A percentile compares a stretch with the other conserved stretches of the same genome.
Evolutionary conservation across 1,284 basidiomycete genomes (phyloP).

Genomic region (Caloboletus firmus): DNA sequence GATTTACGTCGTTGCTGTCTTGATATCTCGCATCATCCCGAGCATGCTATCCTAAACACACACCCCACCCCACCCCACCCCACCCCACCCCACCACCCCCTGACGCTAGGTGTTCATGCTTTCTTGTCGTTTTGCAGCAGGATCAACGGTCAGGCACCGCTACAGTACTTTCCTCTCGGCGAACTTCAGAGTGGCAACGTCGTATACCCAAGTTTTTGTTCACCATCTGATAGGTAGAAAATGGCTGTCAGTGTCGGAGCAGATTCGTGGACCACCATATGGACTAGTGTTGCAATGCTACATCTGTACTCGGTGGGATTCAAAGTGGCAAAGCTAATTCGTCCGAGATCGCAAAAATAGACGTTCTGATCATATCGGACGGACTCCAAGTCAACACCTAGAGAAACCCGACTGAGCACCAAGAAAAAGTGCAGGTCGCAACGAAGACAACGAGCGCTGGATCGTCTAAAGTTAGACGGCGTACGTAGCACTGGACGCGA

Average conservation of each 20-base stretch:
- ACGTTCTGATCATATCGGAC: no score
- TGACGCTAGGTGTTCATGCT: constrained; percentile 1
- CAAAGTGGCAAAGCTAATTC: neutral
- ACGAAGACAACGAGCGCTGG: neutral
- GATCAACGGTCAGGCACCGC: constrained; percentile 7
- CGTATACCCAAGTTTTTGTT: constrained; percentile 21
- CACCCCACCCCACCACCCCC: neutral
- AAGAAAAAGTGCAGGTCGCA: neutral
- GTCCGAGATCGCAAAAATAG: neutral
- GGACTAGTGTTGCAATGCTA: neutral
- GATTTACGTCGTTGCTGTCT: constrained; percentile 31
- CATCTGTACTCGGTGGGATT: neutral
- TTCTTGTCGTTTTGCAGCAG: constrained; percentile 9
- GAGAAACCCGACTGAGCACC: neutral
- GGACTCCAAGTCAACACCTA: no score
- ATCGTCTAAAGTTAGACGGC: no score
- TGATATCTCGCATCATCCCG: constrained; percentile 27
- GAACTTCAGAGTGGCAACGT: constrained; percentile 5
- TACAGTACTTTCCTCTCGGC: constrained; percentile 7
- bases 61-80: neutral
- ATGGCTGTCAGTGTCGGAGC: constrained; percentile 1
- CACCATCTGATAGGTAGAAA: constrained; percentile 8
- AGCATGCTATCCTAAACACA: constrained; percentile 22
- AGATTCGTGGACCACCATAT: neutral
- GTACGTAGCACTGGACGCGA: no score